Evolutionary conservation across 192 early-diverging fungal genomes (phyloP).

Genomic region (Lobosporangium transversale): DNA sequence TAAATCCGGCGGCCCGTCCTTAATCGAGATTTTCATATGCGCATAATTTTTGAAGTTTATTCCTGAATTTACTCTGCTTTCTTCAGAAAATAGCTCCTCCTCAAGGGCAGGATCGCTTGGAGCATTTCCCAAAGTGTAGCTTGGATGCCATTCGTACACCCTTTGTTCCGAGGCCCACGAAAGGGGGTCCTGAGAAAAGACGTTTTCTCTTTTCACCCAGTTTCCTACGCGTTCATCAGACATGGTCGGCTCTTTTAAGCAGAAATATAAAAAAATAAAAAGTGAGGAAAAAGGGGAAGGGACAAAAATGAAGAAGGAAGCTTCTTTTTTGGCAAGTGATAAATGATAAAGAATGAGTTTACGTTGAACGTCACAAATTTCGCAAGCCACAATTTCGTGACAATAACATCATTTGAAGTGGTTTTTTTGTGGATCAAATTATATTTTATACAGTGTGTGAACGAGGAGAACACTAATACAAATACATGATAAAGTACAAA

Average conservation of each 20-base stretch:
- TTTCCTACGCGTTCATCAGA: background rate
- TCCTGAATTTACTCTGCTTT: slow-evolving; percentile 71
- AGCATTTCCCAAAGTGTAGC: slow-evolving; percentile 65
- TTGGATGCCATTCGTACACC: slow-evolving; percentile 64
- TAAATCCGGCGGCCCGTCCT: slow-evolving; percentile 58
- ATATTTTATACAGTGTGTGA: no score
- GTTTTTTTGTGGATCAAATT: no score
- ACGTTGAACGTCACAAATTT: no score
- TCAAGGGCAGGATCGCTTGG: slow-evolving; percentile 71
- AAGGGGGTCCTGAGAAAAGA: background rate
- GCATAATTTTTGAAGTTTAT: slow-evolving; percentile 86
- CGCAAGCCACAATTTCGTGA: no score
- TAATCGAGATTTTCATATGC: slow-evolving; percentile 73
- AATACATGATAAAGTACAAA: slow-evolving; percentile 1
- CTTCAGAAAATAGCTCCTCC: slow-evolving; percentile 66
- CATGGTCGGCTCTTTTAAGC: no score
- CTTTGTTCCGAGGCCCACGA: slow-evolving; percentile 57
- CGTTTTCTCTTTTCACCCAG: background rate
- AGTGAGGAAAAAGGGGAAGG: background rate
- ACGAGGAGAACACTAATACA: background rate
- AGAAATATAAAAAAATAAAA: no score
- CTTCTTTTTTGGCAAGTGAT: no score
- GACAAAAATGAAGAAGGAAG: background rate
- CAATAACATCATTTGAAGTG: no score
- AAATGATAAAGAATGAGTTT: no score